Evolutionary conservation across 2,329 filamentous ascomycete species (phyloP).

Genomic region (Podosphaera aphanis): DNA sequence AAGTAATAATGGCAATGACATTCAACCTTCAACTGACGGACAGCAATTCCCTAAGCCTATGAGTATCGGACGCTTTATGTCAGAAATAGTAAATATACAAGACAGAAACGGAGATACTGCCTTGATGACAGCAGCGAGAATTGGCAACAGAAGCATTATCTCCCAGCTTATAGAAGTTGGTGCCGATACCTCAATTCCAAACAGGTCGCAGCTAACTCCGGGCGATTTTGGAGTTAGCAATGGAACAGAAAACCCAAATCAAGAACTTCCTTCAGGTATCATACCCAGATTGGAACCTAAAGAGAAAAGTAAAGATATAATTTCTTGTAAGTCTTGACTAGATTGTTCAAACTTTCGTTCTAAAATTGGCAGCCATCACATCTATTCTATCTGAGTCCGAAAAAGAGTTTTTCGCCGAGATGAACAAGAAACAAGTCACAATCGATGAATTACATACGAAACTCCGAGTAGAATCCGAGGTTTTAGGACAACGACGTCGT

Average conservation of each 20-base stretch:
- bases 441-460: constrained; percentile 64
- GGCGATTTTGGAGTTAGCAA: constrained; percentile 85
- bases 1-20: constrained; percentile 43
- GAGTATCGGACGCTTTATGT: constrained; percentile 79
- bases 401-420: constrained; percentile 54
- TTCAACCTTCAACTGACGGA: constrained; percentile 17
- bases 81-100: constrained; percentile 85
- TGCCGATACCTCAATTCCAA: constrained; percentile 76
- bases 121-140: constrained; percentile 75
- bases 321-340: constrained; percentile 38
- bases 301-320: constrained; percentile 59
- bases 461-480: constrained; percentile 57
- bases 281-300: constrained; percentile 29
- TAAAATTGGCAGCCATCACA: constrained; percentile 43
- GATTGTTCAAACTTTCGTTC: constrained; percentile 2
- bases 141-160: constrained; percentile 83
- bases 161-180: constrained; percentile 91
- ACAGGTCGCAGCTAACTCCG: constrained; percentile 68
- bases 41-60: constrained; percentile 24
- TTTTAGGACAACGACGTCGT: constrained; percentile 55
- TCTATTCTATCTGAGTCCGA: constrained; percentile 61
- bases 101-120: constrained; percentile 90
- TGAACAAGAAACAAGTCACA: constrained; percentile 60
- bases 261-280: constrained; percentile 23
- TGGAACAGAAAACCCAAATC: constrained; percentile 24